phyloP scores from a whole-genome alignment of 2,329 filamentous ascomycete species.

The Sarocladium oryzae region DNA sequence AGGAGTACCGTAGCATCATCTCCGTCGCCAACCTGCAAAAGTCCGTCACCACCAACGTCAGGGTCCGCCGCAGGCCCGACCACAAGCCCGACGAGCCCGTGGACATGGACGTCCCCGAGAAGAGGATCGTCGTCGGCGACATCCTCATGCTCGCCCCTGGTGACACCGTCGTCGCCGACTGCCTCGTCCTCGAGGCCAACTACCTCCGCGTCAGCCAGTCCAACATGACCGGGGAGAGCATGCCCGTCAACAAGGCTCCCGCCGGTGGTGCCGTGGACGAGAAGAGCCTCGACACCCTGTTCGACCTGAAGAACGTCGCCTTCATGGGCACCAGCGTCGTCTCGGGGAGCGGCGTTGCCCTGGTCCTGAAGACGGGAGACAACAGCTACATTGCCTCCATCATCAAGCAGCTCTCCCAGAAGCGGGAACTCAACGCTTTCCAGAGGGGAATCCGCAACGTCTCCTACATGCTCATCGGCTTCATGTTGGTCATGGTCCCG shows the following conservation, averaged over 20 bases:
- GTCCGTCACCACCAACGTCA: conserved; percentile 17
- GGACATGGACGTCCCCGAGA: not conserved
- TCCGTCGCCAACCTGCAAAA: conserved; percentile 20
- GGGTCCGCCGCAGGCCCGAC: conserved; percentile 11
- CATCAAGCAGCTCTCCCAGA: conserved; percentile 19
- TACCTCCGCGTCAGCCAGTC: conserved; percentile 23
- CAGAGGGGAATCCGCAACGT: conserved; percentile 22
- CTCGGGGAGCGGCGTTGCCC: conserved; percentile 19
- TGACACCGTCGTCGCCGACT: conserved; percentile 16
- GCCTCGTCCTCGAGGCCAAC: conserved; percentile 20
- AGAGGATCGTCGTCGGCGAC: not conserved
- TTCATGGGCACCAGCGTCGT: conserved; percentile 23
- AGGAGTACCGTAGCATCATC: conserved; percentile 21
- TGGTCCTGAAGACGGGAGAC: conserved; percentile 20
- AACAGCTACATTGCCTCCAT: conserved; percentile 17
- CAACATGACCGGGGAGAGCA: conserved; percentile 24
- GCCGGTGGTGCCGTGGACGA: conserved; percentile 12
- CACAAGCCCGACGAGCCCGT: not conserved
- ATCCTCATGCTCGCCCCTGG: not conserved
- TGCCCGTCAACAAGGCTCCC: conserved; percentile 18
- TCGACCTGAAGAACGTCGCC: conserved; percentile 20
- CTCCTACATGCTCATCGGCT: conserved; percentile 22
- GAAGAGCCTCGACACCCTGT: conserved; percentile 16
- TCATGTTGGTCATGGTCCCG: conserved; percentile 24
- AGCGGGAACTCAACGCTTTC: conserved; percentile 20